phyloP scores from a whole-genome alignment of 2,329 filamentous ascomycete species.

The Alternaria gaisen region DNA sequence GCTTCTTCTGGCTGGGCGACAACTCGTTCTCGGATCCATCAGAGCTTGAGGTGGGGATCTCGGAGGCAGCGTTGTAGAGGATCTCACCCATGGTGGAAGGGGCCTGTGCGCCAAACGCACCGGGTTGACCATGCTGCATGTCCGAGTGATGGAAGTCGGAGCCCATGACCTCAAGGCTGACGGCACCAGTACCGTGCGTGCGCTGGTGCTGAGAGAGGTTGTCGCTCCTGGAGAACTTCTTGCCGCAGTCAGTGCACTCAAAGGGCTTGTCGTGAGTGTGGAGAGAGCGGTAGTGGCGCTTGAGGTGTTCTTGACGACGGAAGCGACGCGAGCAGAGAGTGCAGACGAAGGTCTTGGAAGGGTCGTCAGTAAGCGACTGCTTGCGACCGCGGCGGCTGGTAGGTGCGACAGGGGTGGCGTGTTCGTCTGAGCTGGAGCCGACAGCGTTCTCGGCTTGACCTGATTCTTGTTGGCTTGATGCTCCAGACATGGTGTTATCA shows the following conservation, averaged over 20 bases:
- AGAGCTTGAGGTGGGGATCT: slow-evolving; percentile 48
- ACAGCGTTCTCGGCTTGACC: slow-evolving; percentile 55
- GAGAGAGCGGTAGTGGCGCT: slow-evolving; percentile 97
- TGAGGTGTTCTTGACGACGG: slow-evolving; percentile 96
- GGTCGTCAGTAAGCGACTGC: slow-evolving; percentile 97
- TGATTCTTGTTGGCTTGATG: slow-evolving; percentile 50
- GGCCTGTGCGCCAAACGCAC: slow-evolving; percentile 47
- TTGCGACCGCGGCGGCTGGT: slow-evolving; percentile 95
- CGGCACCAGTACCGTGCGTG: slow-evolving; percentile 88
- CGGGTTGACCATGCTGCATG: slow-evolving; percentile 40
- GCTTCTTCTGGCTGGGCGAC: slow-evolving; percentile 64
- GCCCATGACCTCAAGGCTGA: slow-evolving; percentile 87
- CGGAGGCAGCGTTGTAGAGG: slow-evolving; percentile 51
- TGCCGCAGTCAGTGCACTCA: slow-evolving; percentile 95
- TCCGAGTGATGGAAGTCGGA: slow-evolving; percentile 65
- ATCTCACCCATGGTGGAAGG: slow-evolving; percentile 50
- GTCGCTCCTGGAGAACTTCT: slow-evolving; percentile 98
- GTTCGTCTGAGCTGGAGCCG: slow-evolving; percentile 57
- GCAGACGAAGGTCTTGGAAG: slow-evolving; percentile 98
- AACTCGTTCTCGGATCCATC: slow-evolving; percentile 52
- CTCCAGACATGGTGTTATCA: slow-evolving; percentile 45
- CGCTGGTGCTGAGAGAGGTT: slow-evolving; percentile 96
- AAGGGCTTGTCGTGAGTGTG: slow-evolving; percentile 99
- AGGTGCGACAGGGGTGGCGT: slow-evolving; percentile 42
- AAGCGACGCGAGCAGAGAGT: slow-evolving; percentile 96